These are phyloP conservation scores for Pleurotus ostreatus DNA, from an alignment of 768 basidiomycete species.

Conservation along the genomic window DNA sequence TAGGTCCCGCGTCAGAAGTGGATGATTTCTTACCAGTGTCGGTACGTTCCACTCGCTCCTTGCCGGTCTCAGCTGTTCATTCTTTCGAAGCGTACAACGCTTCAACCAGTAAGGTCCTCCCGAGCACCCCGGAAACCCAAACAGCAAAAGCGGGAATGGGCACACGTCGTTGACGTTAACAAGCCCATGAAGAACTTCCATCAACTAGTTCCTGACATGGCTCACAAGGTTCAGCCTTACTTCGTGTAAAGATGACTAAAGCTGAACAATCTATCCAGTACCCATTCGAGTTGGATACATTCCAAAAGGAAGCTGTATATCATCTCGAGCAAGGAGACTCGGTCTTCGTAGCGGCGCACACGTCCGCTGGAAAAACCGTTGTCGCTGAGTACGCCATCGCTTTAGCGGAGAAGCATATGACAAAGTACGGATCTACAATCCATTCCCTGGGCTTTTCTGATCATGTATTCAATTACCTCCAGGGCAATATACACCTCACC, in stretches of 20 bases:
- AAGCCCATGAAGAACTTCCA: slow-evolving; percentile 85
- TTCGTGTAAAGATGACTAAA: too few relatives aligned
- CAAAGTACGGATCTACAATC: slow-evolving; percentile 50
- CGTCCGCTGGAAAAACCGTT: slow-evolving; percentile 98
- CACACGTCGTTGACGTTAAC: slow-evolving; percentile 93
- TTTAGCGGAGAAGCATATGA: slow-evolving; percentile 97
- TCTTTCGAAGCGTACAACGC: slow-evolving; percentile 44
- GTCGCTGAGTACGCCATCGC: slow-evolving; percentile 99
- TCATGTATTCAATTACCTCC: background rate
- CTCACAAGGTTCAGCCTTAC: slow-evolving; percentile 63
- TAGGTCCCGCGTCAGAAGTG: slow-evolving; percentile 44
- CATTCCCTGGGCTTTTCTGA: background rate
- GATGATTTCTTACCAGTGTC: slow-evolving; percentile 76
- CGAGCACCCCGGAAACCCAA: slow-evolving; percentile 40
- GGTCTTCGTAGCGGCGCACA: slow-evolving; percentile 99
- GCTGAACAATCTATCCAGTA: slow-evolving; percentile 47
- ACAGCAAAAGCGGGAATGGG: slow-evolving; percentile 90
- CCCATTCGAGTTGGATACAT: slow-evolving; percentile 97
- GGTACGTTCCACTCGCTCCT: slow-evolving; percentile 20
- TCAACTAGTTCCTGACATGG: slow-evolving; percentile 95
- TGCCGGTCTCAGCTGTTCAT: background rate
- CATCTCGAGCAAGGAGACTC: slow-evolving; percentile 96
- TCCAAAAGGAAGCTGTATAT: slow-evolving; percentile 98
- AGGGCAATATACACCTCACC: slow-evolving; percentile 99
- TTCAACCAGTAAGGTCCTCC: slow-evolving; percentile 46